Conservation (phyloP, 495 filamentous ascomycete genomes). For the Penicillium canescens region DNA sequence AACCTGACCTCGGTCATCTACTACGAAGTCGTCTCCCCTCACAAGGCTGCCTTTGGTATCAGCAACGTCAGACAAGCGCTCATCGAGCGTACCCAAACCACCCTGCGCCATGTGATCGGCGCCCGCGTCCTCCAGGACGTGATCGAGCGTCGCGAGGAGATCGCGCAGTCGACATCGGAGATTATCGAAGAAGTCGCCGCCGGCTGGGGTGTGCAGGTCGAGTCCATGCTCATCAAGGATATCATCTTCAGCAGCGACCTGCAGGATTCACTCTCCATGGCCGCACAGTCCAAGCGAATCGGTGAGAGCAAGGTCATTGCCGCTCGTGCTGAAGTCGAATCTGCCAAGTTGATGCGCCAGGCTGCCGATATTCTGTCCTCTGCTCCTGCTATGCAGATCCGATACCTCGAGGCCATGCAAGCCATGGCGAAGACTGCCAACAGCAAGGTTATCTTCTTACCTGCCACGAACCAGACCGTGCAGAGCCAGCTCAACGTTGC, state of each 20-base stretch:
- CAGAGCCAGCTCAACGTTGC: constrained; percentile 49
- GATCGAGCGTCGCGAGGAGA: constrained; percentile 97
- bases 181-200: constrained; percentile 95
- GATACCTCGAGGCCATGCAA: constrained; percentile 99
- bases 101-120: constrained; percentile 94
- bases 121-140: constrained; percentile 97
- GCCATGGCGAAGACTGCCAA: constrained; percentile 96
- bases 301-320: constrained; percentile 98
- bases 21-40: constrained; percentile 93
- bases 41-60: constrained; percentile 98
- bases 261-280: constrained; percentile 98
- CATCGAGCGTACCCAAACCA: constrained; percentile 97
- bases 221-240: constrained; percentile 99
- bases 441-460: constrained; percentile 96
- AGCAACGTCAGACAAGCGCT: constrained; percentile 91
- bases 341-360: constrained; percentile 95
- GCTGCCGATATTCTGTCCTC: constrained; percentile 92
- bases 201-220: constrained; percentile 94
- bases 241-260: constrained; percentile 96
- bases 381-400: constrained; percentile 98
- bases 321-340: constrained; percentile 94
- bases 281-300: constrained; percentile 96
- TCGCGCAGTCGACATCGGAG: constrained; percentile 89
- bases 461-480: constrained; percentile 54
- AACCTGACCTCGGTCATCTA: constrained; percentile 97